These are phyloP conservation scores for Tetratostichococcus sp. DNA, from an alignment of 139 green algal species.

Conservation along the genomic window DNA sequence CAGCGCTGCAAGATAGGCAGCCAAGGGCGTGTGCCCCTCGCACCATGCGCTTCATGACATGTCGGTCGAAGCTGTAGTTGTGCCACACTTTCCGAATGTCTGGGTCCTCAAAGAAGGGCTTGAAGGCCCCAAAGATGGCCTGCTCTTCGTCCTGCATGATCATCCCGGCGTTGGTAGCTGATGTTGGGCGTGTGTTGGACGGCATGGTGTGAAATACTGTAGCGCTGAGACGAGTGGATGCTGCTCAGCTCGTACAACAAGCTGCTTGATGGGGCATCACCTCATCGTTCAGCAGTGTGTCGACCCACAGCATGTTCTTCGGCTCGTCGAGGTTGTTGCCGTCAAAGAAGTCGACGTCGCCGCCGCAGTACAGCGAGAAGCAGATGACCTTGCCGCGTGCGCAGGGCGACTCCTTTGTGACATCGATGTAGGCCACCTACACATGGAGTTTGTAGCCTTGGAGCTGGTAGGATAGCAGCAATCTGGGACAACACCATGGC, in stretches of 20 bases:
- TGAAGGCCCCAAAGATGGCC: conserved; percentile 69
- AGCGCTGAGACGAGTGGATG: background rate
- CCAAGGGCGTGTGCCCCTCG: too few species aligned
- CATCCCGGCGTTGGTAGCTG: background rate
- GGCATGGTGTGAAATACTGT: too few species aligned
- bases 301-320: conserved; percentile 70
- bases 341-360: conserved; percentile 58
- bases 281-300: conserved; percentile 57
- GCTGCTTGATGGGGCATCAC: background rate
- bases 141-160: conserved; percentile 18
- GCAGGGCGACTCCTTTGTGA: conserved; percentile 79
- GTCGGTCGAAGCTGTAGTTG: conserved; percentile 98
- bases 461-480: background rate
- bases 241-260: conserved; percentile 1
- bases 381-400: conserved; percentile 88
- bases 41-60: conserved; percentile 70
- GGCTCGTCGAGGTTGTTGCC: conserved; percentile 10
- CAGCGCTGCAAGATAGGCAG: too few species aligned
- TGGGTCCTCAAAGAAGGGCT: conserved; percentile 72
- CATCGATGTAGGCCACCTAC: conserved; percentile 73
- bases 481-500: background rate
- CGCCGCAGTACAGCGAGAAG: conserved; percentile 84
- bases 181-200: too few species aligned
- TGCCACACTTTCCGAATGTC: conserved; percentile 90
- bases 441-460: background rate